phyloP scores from a whole-genome alignment of 2,329 filamentous ascomycete genomes.

The Alternaria metachromatica region DNA sequence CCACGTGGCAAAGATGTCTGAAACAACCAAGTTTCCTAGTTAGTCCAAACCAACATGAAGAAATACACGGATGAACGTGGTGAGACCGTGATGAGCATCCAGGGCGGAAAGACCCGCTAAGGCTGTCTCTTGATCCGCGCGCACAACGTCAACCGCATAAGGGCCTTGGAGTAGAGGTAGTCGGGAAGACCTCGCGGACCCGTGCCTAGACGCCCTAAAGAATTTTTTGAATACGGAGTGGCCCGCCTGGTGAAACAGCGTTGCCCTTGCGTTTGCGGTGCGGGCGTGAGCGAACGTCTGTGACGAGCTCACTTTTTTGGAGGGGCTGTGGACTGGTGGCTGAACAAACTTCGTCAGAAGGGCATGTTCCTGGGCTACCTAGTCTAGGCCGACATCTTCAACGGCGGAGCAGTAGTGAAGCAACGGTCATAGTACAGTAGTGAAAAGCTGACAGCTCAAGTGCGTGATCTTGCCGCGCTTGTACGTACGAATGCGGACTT shows the following conservation, averaged over 20 bases:
- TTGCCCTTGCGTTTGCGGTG: neutral
- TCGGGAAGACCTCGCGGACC: neutral
- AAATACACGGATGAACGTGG: neutral
- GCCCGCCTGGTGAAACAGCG: neutral
- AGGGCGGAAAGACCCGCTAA: neutral
- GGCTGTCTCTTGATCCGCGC: conserved; percentile 2
- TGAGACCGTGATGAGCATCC: neutral
- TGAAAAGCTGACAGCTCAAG: conserved; percentile 2
- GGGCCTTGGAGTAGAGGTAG: neutral
- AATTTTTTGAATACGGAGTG: neutral
- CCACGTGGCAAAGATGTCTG: neutral
- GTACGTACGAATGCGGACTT: neutral
- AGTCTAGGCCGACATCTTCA: neutral
- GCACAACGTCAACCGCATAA: neutral
- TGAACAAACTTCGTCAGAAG: conserved; percentile 2
- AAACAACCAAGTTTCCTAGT: conserved; percentile 2
- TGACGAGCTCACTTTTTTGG: conserved; percentile 1
- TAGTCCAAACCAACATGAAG: neutral
- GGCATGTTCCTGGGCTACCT: conserved; percentile 3
- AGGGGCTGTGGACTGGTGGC: neutral
- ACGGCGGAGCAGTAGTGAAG: conserved; percentile 9
- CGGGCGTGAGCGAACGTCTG: neutral
- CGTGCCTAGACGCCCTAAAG: neutral
- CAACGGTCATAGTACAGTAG: conserved; percentile 6
- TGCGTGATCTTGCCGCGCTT: neutral